phyloP scores from a whole-genome alignment of 352 stramenopile species.

The Pythium brachiatum region DNA sequence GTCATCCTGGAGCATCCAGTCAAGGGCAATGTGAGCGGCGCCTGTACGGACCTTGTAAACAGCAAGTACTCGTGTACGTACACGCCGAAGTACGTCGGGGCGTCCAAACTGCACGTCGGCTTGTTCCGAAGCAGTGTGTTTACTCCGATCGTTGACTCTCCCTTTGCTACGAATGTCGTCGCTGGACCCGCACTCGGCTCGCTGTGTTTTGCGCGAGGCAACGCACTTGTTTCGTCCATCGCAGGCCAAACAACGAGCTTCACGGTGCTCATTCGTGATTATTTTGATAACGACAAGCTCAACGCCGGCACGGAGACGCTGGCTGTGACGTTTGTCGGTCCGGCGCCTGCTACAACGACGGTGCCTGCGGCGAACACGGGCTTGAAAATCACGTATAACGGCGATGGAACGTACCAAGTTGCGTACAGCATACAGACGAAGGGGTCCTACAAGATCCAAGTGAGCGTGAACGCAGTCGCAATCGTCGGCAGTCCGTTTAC shows the following conservation, averaged over 20 bases:
- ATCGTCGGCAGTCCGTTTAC: constrained; percentile 51
- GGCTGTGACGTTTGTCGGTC: constrained; percentile 34
- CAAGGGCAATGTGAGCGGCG: constrained; percentile 37
- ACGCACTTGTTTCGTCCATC: constrained; percentile 48
- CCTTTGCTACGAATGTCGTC: constrained; percentile 46
- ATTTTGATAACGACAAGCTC: constrained; percentile 56
- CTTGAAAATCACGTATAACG: constrained; percentile 30
- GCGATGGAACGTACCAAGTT: constrained; percentile 38
- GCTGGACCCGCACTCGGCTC: constrained; percentile 51
- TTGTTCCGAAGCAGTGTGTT: constrained; percentile 20
- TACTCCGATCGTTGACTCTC: constrained; percentile 38
- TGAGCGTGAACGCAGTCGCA: constrained; percentile 39
- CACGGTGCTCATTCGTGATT: constrained; percentile 50
- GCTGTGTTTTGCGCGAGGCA: constrained; percentile 37
- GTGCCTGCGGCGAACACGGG: constrained; percentile 21
- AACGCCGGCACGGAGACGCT: constrained; percentile 55
- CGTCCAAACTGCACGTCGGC: constrained; percentile 34
- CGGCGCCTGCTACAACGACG: constrained; percentile 22
- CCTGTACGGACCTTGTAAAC: constrained; percentile 51
- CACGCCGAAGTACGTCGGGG: constrained; percentile 41
- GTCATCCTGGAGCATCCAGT: constrained; percentile 37
- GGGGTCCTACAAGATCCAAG: constrained; percentile 43
- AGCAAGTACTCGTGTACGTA: constrained; percentile 68
- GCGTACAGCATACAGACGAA: constrained; percentile 43
- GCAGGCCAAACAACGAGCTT: constrained; percentile 48